Percentiles rank a stretch among this genome's conserved stretches.
Conservation (phyloP, 2,329 filamentous ascomycete species). For the Camptophora hylomeconis region DNA sequence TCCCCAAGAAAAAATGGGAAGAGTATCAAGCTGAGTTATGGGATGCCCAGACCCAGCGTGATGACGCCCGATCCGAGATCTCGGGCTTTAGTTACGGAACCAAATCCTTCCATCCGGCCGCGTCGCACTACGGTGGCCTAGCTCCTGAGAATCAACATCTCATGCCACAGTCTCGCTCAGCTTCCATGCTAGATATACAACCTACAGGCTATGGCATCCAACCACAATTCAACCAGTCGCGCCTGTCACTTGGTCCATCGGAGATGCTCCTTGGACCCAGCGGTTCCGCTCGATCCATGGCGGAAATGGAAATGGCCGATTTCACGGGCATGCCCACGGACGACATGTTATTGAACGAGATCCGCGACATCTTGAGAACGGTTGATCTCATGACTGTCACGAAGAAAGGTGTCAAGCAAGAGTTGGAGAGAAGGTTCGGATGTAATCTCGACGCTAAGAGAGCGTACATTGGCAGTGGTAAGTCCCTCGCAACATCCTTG, state of each 20-base stretch:
- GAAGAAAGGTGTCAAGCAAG: slow-evolving; percentile 94
- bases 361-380: slow-evolving; percentile 79
- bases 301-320: slow-evolving; percentile 63
- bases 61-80: slow-evolving; percentile 70
- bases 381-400: slow-evolving; percentile 96
- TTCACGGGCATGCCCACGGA: slow-evolving; percentile 69
- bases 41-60: slow-evolving; percentile 78
- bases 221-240: slow-evolving; percentile 39
- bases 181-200: slow-evolving; percentile 47
- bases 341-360: slow-evolving; percentile 82
- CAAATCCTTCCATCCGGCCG: slow-evolving; percentile 52
- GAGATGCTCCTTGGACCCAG: slow-evolving; percentile 57
- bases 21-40: slow-evolving; percentile 97
- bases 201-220: slow-evolving; percentile 28
- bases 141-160: slow-evolving; percentile 13
- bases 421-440: slow-evolving; percentile 82
- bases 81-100: slow-evolving; percentile 94
- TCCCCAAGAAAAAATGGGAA: slow-evolving; percentile 98
- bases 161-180: slow-evolving; percentile 46
- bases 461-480: slow-evolving; percentile 87
- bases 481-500: too few relatives aligned
- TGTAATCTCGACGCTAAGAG: slow-evolving; percentile 76
- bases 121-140: slow-evolving; percentile 56
- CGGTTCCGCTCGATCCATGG: slow-evolving; percentile 40
- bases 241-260: slow-evolving; percentile 68